Base-by-base conservation (phyloP, 192 early-diverging fungal species). In the Backusella morwellensis region DNA sequence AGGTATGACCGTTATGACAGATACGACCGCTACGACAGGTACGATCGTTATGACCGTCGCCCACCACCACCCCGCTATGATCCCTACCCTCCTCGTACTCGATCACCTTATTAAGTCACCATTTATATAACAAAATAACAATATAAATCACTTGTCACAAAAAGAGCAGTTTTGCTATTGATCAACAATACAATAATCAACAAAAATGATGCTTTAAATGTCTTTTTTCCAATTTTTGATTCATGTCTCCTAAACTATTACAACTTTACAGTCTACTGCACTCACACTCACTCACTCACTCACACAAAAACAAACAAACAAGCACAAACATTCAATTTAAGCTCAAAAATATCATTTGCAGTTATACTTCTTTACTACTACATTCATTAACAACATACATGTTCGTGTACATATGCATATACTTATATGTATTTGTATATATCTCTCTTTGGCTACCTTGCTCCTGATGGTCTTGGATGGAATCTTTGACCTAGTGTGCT, bases 1-100 rank as follows among this genome's bases (percentile, higher is more conserved):
- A 77, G 83, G 19, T 75, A 74, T 68, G 71, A 72, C 69, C 38
- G 73, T 47, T 54, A 36, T 77, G 82, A 78, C 70, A 79, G 82
- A 26, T 82, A 77, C 52, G 70, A 74, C 71, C 81, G 81, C 42
- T 75, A 77, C 42, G 75, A 82, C 67, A 68, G 84, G 17, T 80
- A 81, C 15, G 84, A 83, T 59, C 81, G 85, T 52, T 78, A 67
- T 63, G 83, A 87, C 76, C 78, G 85, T 66, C 82, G 82, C 35
- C 82, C 82, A 34, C 82, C 78, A 63, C 78, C 82, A 47, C 70
- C 77, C 35, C 66, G 82, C 71, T 84, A 81, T 78, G 82, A 84
- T 50, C 79, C 82, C 35, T 84, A 84, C 54, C 73, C 81, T 41
- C 76, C 78, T 69, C 78, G 76, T 72, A 66, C 74, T 26, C 67